Base-by-base conservation (phyloP, 306 rosid species). In the Gastrolobium bilobum region DNA sequence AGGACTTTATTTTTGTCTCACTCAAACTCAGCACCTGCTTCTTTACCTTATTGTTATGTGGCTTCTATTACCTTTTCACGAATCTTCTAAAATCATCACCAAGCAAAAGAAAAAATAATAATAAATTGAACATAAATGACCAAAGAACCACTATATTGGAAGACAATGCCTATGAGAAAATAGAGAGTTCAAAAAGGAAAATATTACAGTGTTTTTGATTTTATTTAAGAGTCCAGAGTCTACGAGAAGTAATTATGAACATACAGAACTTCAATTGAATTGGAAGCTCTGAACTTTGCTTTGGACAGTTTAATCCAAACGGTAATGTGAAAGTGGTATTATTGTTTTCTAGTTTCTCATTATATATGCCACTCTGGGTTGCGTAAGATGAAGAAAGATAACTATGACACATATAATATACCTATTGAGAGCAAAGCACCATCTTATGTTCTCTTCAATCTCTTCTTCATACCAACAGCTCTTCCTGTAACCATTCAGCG, bases 391-490 rank as follows among this genome's bases (percentile, higher is more conserved):
- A 20, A 20, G 26, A 20, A 20, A 20, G 26, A 20, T 20, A 20
- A 20, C 26, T 20, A 20, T 20, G 30, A 15, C 31, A 42, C 7
- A 20, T 20, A 20, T 20, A 20, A 63, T 79, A n/a, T 69, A 94
- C 98, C 98, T 89, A 60, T 94, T 94, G 50, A 94, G 97, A 78
- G 98, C 97, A 86, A 94, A 94, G 37, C 97, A 92, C 98, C 98
- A 94, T 88, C 98, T 89, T 39, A 94, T 61, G 66, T 94, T 89
- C 69, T 94, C 98, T 82, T 94, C 98, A 68, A 92, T 94, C 87
- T 94, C 98, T 79, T 94, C 97, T 79, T 94, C 98, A 56, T 94
- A 94, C 98, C 98, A 94, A 78, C 98, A 94, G 71, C 98, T 92
- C 75, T 92, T 94, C 74, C 98, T 83, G 53, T 92, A 92, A 62